phyloP scores from a whole-genome alignment of 805 yeast genomes.

The Ogataea trehaloabstinens region DNA sequence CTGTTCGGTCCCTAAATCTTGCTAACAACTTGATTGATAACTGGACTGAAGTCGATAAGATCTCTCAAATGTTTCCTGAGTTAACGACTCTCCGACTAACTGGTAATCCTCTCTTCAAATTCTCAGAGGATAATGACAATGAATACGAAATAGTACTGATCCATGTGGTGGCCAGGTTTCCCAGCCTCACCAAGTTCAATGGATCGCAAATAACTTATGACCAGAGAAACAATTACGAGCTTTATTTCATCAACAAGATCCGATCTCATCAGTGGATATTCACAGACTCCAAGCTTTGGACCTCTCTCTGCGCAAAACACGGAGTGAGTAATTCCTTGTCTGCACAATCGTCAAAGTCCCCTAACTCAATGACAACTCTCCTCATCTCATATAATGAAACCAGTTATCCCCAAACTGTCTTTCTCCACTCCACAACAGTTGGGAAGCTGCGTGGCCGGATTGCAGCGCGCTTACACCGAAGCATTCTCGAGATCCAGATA shows the following conservation, averaged over 20 bases:
- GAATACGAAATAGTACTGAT: slow-evolving; percentile 19
- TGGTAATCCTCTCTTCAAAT: slow-evolving; percentile 48
- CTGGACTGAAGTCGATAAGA: slow-evolving; percentile 50
- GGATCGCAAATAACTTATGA: slow-evolving; percentile 49
- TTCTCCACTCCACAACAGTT: slow-evolving; percentile 34
- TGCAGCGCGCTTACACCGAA: slow-evolving; percentile 20
- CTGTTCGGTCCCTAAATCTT: slow-evolving; percentile 43
- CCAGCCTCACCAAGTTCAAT: slow-evolving; percentile 44
- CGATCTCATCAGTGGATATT: slow-evolving; percentile 28
- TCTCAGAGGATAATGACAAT: slow-evolving; percentile 6
- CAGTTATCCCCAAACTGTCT: slow-evolving; percentile 20
- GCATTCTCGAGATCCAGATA: slow-evolving; percentile 25
- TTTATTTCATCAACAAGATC: slow-evolving; percentile 59
- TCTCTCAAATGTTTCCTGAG: slow-evolving; percentile 38
- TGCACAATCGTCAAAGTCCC: background rate
- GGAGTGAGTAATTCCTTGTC: slow-evolving; percentile 14
- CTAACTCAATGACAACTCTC: background rate
- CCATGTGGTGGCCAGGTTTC: slow-evolving; percentile 24
- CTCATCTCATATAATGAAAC: slow-evolving; percentile 2
- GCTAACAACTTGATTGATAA: slow-evolving; percentile 44
- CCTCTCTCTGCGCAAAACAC: slow-evolving; percentile 37
- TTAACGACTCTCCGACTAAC: slow-evolving; percentile 47
- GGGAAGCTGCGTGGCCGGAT: slow-evolving; percentile 35
- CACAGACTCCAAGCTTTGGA: slow-evolving; percentile 40
- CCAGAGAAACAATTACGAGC: slow-evolving; percentile 63